Percentiles rank a stretch among this genome's conserved stretches.
Conservation (phyloP, 805 yeast species). For the Candida boidinii region DNA sequence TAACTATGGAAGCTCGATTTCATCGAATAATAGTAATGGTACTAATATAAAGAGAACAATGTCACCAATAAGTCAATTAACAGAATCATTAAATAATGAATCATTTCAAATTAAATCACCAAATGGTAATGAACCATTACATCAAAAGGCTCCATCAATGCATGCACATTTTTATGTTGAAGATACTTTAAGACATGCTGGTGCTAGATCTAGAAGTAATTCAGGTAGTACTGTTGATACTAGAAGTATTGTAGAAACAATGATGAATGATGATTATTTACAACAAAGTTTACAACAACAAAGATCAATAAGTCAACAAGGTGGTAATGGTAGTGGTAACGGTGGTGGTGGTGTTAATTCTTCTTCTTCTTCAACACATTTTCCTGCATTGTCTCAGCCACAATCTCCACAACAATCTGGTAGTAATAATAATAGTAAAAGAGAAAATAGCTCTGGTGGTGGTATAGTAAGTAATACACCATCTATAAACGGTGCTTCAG, state of each 20-base stretch:
- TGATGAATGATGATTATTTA: too few species aligned
- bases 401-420: background rate
- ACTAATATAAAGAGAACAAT: constrained; percentile 1
- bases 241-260: constrained; percentile 7
- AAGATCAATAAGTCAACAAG: too few species aligned
- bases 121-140: constrained; percentile 14
- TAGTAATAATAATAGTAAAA: too few species aligned
- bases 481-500: constrained; percentile 1
- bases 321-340: too few species aligned
- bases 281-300: too few species aligned
- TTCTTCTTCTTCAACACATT: too few species aligned
- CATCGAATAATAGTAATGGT: too few species aligned
- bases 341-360: too few species aligned
- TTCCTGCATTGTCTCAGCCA: too few species aligned
- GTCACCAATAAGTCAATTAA: constrained; percentile 11
- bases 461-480: too few species aligned
- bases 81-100: constrained; percentile 16
- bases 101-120: background rate
- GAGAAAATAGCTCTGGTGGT: too few species aligned
- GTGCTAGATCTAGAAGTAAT: constrained; percentile 25
- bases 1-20: too few species aligned
- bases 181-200: constrained; percentile 50
- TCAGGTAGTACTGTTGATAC: constrained; percentile 22
- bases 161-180: constrained; percentile 76
- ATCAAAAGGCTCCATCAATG: constrained; percentile 51